These are phyloP conservation scores for Opeltia flavorubescens DNA, from an alignment of 495 filamentous ascomycete genomes.

Conservation along the genomic window DNA sequence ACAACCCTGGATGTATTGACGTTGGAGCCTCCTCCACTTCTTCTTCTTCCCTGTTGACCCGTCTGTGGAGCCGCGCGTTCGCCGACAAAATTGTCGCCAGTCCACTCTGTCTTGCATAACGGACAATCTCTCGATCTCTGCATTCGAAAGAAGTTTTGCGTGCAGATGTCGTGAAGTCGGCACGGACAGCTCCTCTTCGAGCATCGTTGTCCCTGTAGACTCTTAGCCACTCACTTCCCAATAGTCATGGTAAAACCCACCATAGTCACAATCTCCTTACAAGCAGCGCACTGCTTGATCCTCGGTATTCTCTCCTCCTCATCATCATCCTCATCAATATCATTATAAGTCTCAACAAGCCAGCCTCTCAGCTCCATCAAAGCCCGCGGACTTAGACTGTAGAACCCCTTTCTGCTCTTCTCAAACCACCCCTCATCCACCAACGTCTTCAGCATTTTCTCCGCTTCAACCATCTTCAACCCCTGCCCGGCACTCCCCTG, in stretches of 20 bases:
- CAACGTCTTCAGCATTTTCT: slow-evolving; percentile 52
- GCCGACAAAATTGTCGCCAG: slow-evolving; percentile 62
- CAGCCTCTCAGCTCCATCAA: slow-evolving; percentile 76
- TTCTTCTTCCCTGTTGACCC: slow-evolving; percentile 20
- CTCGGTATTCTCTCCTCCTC: slow-evolving; percentile 34
- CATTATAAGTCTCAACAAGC: slow-evolving; percentile 76
- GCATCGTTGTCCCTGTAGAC: slow-evolving; percentile 61
- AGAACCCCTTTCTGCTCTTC: slow-evolving; percentile 52
- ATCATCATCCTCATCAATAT: slow-evolving; percentile 39
- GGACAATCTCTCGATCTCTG: slow-evolving; percentile 54
- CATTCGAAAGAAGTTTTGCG: slow-evolving; percentile 55
- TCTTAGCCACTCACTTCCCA: neutral
- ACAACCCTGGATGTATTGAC: slow-evolving; percentile 12
- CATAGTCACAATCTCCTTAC: slow-evolving; percentile 78
- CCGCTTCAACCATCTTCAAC: slow-evolving; percentile 62
- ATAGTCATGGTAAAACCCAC: slow-evolving; percentile 25
- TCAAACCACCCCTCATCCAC: slow-evolving; percentile 79
- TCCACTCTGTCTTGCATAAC: slow-evolving; percentile 57
- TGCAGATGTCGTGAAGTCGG: slow-evolving; percentile 67
- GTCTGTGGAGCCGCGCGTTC: slow-evolving; percentile 49
- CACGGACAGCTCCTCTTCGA: slow-evolving; percentile 47
- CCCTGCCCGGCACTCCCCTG: slow-evolving; percentile 35
- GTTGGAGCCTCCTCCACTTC: slow-evolving; percentile 14
- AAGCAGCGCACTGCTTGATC: slow-evolving; percentile 81
- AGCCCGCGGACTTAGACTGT: slow-evolving; percentile 57